Conservation (phyloP, 192 early-diverging fungal species). For the Backusella liffmaniae region DNA sequence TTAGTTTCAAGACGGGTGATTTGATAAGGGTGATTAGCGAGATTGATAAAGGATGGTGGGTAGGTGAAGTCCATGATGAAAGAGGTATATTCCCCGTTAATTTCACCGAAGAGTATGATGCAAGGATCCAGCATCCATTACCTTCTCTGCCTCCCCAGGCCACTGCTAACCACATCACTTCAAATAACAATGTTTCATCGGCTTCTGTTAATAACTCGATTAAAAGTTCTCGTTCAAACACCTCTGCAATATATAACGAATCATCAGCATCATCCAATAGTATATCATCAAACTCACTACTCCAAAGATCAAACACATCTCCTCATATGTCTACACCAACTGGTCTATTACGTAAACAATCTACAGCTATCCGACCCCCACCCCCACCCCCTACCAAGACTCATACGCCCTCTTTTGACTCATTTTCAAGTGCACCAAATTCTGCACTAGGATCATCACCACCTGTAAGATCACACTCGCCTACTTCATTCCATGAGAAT, state of each 20-base stretch:
- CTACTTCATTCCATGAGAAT: not conserved
- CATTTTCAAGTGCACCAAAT: not conserved
- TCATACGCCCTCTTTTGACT: not conserved
- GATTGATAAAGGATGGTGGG: slow-evolving; percentile 96
- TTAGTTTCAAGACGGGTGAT: slow-evolving; percentile 83
- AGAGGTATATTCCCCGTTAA: slow-evolving; percentile 94
- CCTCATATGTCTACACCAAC: not conserved
- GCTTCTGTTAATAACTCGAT: not conserved
- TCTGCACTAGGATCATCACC: not conserved
- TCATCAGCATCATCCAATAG: not conserved
- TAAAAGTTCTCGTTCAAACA: not conserved
- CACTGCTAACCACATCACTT: too few species aligned
- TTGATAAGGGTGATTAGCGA: slow-evolving; percentile 82
- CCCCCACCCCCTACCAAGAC: not conserved
- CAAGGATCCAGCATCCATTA: not conserved
- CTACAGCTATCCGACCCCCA: not conserved
- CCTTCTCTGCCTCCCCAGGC: not conserved
- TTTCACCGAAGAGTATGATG: slow-evolving; percentile 68
- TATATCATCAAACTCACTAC: not conserved
- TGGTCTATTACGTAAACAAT: not conserved
- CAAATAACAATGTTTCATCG: not conserved
- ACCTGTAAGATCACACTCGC: not conserved
- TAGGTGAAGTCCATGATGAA: slow-evolving; percentile 71
- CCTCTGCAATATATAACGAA: slow-evolving; percentile 6
- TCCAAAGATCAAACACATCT: not conserved